Conservation (phyloP, 371 early-diverging fungal genomes). For the Mucor mucedo region DNA sequence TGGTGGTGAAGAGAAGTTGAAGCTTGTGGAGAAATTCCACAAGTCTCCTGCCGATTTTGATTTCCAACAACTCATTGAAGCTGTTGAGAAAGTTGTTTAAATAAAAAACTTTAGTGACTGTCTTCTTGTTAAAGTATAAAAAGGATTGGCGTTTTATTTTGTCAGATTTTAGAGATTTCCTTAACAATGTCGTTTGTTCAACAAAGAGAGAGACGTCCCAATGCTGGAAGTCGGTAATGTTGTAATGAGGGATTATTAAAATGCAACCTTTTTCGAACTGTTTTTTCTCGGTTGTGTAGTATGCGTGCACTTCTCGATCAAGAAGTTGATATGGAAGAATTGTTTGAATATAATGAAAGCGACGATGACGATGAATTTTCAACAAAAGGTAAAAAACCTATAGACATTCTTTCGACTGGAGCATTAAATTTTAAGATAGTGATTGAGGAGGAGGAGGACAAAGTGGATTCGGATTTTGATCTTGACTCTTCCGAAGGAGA, state of each 20-base stretch:
- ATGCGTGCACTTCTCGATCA: slow-evolving; percentile 61
- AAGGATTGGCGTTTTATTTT: not conserved
- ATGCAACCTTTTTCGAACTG: not conserved
- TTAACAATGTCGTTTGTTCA: slow-evolving; percentile 53
- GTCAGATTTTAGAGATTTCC: not conserved
- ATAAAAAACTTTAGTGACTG: not conserved
- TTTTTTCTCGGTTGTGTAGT: slow-evolving; percentile 30
- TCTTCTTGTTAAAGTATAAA: not conserved
- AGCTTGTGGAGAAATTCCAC: slow-evolving; percentile 81
- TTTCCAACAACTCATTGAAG: slow-evolving; percentile 73
- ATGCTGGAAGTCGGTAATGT: slow-evolving; percentile 67
- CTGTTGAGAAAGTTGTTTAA: slow-evolving; percentile 63
- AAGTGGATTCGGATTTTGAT: slow-evolving; percentile 69
- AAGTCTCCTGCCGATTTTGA: slow-evolving; percentile 76
- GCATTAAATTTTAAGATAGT: slow-evolving; percentile 4
- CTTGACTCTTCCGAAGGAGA: slow-evolving; percentile 64
- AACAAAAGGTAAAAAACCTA: slow-evolving; percentile 34
- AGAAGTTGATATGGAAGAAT: slow-evolving; percentile 65
- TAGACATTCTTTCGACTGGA: not conserved
- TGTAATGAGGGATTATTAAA: no score
- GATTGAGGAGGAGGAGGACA: slow-evolving; percentile 55
- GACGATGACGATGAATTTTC: slow-evolving; percentile 64
- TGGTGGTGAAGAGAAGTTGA: slow-evolving; percentile 68
- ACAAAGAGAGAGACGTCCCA: slow-evolving; percentile 56
- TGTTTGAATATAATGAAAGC: slow-evolving; percentile 59